Evolutionary conservation across 176 grass and related monocot species (phyloP).

Genomic region (Carex pumila): DNA sequence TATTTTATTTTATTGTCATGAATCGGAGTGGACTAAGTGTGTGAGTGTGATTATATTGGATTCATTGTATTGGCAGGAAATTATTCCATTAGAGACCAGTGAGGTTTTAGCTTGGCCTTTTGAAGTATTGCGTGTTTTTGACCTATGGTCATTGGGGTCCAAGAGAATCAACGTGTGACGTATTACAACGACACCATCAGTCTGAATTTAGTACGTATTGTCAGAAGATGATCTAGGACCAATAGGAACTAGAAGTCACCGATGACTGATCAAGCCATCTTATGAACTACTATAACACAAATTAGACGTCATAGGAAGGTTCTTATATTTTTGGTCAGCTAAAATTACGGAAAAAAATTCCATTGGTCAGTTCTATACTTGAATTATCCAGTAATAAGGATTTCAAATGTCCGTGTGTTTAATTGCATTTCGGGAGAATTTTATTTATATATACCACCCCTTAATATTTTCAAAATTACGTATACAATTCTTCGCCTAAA

Average conservation of each 20-base stretch:
- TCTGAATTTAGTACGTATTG: neutral
- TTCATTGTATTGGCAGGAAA: conserved; percentile 7
- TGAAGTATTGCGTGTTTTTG: neutral
- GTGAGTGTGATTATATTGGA: neutral
- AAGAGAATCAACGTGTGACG: conserved; percentile 13
- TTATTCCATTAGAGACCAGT: neutral
- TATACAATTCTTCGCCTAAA: too few relatives aligned
- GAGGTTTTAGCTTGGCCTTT: neutral
- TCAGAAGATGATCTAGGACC: neutral
- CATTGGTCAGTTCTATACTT: too few relatives aligned
- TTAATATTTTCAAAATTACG: too few relatives aligned
- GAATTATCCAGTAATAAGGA: too few relatives aligned
- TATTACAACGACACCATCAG: neutral
- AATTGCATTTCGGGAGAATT: too few relatives aligned
- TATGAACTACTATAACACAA: too few relatives aligned
- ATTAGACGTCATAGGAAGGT: too few relatives aligned
- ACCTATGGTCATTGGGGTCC: conserved; percentile 2
- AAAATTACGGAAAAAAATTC: too few relatives aligned
- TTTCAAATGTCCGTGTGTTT: too few relatives aligned
- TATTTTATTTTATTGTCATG: neutral
- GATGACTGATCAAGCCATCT: neutral
- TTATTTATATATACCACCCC: too few relatives aligned
- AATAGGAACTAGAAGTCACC: neutral
- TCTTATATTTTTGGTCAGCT: too few relatives aligned
- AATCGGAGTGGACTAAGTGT: neutral